Evolutionary conservation across 2,329 filamentous ascomycete genomes (phyloP).

Genomic region (Byssoonygena ceratinophila): DNA sequence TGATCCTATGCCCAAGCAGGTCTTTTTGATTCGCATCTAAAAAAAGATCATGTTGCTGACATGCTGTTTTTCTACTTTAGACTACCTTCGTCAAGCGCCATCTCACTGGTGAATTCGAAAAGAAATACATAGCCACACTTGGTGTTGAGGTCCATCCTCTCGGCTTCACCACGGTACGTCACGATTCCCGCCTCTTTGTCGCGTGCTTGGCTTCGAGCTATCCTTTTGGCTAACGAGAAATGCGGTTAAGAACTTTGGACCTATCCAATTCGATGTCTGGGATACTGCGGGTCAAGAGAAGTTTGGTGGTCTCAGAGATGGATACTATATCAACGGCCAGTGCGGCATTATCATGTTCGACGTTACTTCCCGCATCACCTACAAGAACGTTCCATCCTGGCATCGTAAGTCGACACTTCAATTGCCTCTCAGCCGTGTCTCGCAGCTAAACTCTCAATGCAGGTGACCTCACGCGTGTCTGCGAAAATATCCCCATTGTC

Average conservation of each 20-base stretch:
- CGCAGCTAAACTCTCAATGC: conserved; percentile 15
- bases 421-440: not conserved
- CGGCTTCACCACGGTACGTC: conserved; percentile 88
- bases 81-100: conserved; percentile 99
- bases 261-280: conserved; percentile 99
- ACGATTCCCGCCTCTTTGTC: conserved; percentile 16
- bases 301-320: conserved; percentile 96
- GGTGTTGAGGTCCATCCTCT: conserved; percentile 99
- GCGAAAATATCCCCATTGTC: conserved; percentile 98
- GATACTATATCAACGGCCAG: conserved; percentile 99
- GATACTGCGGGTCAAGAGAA: conserved; percentile 96
- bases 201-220: not conserved
- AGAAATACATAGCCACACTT: conserved; percentile 99
- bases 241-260: conserved; percentile 73
- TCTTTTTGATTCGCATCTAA: not conserved
- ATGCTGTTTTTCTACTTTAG: conserved; percentile 41
- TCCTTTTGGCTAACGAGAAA: conserved; percentile 1
- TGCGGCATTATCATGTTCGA: conserved; percentile 98
- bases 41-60: conserved; percentile 2
- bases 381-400: conserved; percentile 99
- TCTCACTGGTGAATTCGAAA: conserved; percentile 99
- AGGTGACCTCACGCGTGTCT: conserved; percentile 95
- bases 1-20: conserved; percentile 1
- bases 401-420: conserved; percentile 62
- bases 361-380: conserved; percentile 90